phyloP scores from a whole-genome alignment of 2,329 filamentous ascomycete genomes.

The Talaromyces sp. region DNA sequence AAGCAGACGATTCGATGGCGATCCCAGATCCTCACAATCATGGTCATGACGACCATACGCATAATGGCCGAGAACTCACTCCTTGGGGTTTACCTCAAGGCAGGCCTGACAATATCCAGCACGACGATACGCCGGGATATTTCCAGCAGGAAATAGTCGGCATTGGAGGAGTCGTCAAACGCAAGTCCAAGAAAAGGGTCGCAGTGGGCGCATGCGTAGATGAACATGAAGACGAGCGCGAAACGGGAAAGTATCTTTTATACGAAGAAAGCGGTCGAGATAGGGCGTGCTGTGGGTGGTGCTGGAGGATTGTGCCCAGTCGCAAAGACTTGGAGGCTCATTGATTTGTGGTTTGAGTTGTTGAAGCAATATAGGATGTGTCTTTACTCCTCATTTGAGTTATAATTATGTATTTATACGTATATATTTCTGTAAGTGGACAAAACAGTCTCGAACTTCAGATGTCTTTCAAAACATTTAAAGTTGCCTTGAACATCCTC shows the following conservation, averaged over 20 bases:
- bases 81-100: slow-evolving; percentile 1
- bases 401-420: no score
- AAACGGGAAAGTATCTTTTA: slow-evolving; percentile 59
- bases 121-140: slow-evolving; percentile 60
- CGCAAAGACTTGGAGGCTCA: slow-evolving; percentile 11
- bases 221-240: slow-evolving; percentile 75
- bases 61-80: neutral
- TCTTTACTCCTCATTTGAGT: no score
- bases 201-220: slow-evolving; percentile 77
- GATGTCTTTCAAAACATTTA: no score
- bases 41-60: slow-evolving; percentile 8
- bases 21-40: slow-evolving; percentile 21
- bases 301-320: slow-evolving; percentile 66
- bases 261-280: slow-evolving; percentile 63
- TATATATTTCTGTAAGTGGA: no score
- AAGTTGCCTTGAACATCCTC: no score
- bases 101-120: slow-evolving; percentile 15
- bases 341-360: neutral
- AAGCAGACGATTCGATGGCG: slow-evolving; percentile 63
- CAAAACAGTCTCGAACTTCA: no score
- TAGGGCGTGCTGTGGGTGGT: slow-evolving; percentile 92
- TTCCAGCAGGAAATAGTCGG: slow-evolving; percentile 84
- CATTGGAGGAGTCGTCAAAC: slow-evolving; percentile 81
- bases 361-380: neutral
- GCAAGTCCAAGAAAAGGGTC: slow-evolving; percentile 77